Conservation (phyloP, 495 filamentous ascomycete genomes). For the Aspergillus olivimuriae region DNA sequence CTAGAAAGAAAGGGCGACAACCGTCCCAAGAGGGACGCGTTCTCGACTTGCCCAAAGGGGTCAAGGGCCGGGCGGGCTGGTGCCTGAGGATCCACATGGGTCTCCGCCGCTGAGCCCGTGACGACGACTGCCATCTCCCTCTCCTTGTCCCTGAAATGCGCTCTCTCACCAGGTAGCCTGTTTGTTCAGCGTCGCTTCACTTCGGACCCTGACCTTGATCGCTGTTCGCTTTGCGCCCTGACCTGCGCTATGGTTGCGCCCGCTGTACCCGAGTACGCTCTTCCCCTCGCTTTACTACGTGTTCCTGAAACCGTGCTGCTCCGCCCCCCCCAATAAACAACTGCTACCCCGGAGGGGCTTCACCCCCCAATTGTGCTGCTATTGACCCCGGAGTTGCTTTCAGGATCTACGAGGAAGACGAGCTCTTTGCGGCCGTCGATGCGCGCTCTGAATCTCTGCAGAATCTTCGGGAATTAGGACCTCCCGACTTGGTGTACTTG, state of each 20-base stretch:
- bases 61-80: conserved; percentile 20
- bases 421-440: conserved; percentile 80
- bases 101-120: conserved; percentile 12
- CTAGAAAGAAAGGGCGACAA: conserved; percentile 4
- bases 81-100: conserved; percentile 20
- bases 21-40: conserved; percentile 12
- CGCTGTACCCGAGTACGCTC: conserved; percentile 79
- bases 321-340: conserved; percentile 11
- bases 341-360: conserved; percentile 1
- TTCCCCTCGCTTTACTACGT: conserved; percentile 27
- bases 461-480: conserved; percentile 83
- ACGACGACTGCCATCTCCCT: conserved; percentile 15
- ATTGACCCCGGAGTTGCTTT: conserved; percentile 15
- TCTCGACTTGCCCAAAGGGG: conserved; percentile 23
- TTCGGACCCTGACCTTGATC: too few relatives aligned
- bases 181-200: too few relatives aligned
- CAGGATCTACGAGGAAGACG: conserved; percentile 83
- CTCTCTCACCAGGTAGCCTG: too few relatives aligned
- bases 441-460: conserved; percentile 81
- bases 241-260: conserved; percentile 71
- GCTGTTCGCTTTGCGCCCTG: too few relatives aligned
- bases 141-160: too few relatives aligned
- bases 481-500: conserved; percentile 91
- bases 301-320: conserved; percentile 21
- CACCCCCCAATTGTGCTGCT: conserved; percentile 3